Evolutionary conservation across 305 asterid species (phyloP).

Genomic region (Euphrasia arctica): DNA sequence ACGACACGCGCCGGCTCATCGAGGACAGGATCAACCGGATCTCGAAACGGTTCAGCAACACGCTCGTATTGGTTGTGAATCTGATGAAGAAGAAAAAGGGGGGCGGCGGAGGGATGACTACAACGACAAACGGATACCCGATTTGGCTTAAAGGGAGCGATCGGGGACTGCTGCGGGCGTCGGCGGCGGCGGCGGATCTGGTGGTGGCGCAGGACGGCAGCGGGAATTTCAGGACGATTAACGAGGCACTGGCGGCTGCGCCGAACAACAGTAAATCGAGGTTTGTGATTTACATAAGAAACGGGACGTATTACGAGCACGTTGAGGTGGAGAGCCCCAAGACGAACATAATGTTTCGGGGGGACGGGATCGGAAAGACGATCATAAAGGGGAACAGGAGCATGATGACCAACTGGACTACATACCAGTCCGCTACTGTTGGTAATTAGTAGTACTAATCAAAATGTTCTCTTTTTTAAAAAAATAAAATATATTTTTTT

Average conservation of each 20-base stretch:
- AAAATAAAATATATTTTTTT: too few relatives aligned
- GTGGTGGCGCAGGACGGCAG: slow-evolving; percentile 78
- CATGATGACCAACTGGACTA: slow-evolving; percentile 89
- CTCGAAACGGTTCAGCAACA: slow-evolving; percentile 68
- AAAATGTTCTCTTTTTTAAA: too few relatives aligned
- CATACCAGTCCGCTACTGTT: slow-evolving; percentile 86
- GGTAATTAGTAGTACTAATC: too few relatives aligned
- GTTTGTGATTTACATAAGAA: slow-evolving; percentile 70
- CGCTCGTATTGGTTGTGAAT: slow-evolving; percentile 69
- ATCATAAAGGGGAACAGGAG: slow-evolving; percentile 81
- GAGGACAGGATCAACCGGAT: slow-evolving; percentile 50
- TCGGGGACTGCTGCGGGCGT: slow-evolving; percentile 51
- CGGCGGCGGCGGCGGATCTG: slow-evolving; percentile 38
- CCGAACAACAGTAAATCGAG: slow-evolving; percentile 68
- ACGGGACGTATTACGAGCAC: slow-evolving; percentile 80
- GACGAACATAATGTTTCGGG: slow-evolving; percentile 60
- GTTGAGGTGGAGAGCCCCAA: slow-evolving; percentile 53
- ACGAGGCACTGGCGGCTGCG: slow-evolving; percentile 57
- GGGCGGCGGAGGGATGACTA: slow-evolving; percentile 22
- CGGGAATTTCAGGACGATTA: slow-evolving; percentile 71
- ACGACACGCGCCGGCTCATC: slow-evolving; percentile 45
- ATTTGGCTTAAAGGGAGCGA: slow-evolving; percentile 60
- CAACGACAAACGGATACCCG: slow-evolving; percentile 42
- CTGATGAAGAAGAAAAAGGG: slow-evolving; percentile 31
- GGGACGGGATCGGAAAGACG: slow-evolving; percentile 89